These are phyloP conservation scores for Volvox reticuliferus DNA, from an alignment of 139 green algal genomes.

Conservation along the genomic window DNA sequence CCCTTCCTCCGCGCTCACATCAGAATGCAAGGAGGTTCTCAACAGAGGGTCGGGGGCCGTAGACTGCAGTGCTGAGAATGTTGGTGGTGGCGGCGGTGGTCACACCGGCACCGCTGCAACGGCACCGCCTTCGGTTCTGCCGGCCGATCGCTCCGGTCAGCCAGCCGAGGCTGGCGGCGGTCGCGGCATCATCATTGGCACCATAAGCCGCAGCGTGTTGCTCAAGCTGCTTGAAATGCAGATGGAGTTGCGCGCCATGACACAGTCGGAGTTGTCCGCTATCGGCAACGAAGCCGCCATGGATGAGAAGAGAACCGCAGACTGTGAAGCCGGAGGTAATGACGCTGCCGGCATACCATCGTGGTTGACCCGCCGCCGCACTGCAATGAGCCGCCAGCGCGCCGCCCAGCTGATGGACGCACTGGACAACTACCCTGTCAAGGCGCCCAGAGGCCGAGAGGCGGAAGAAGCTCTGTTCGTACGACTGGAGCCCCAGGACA, in stretches of 20 bases:
- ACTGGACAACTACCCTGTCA: constrained; percentile 39
- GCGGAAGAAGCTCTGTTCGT: constrained; percentile 43
- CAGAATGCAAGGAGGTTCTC: too few species aligned
- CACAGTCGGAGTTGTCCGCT: not conserved
- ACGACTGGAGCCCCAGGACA: not conserved
- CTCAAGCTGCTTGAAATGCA: constrained; percentile 44
- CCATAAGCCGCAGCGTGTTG: constrained; percentile 22
- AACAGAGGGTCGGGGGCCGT: too few species aligned
- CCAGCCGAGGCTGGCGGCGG: too few species aligned
- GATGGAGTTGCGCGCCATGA: not conserved
- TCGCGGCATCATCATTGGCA: constrained; percentile 17
- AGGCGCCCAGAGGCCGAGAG: constrained; percentile 17
- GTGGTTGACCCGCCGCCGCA: not conserved
- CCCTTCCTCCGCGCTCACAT: too few species aligned
- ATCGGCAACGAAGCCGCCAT: not conserved
- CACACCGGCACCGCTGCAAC: too few species aligned
- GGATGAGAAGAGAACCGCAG: too few species aligned
- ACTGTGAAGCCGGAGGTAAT: too few species aligned
- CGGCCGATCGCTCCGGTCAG: too few species aligned
- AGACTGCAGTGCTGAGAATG: too few species aligned
- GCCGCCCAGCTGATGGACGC: constrained; percentile 6
- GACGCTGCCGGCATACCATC: too few species aligned
- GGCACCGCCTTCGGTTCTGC: too few species aligned
- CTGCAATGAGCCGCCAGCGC: not conserved
- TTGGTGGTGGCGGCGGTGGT: not conserved